phyloP scores from a whole-genome alignment of 2,329 filamentous ascomycete species.

The Cercospora berteroae region DNA sequence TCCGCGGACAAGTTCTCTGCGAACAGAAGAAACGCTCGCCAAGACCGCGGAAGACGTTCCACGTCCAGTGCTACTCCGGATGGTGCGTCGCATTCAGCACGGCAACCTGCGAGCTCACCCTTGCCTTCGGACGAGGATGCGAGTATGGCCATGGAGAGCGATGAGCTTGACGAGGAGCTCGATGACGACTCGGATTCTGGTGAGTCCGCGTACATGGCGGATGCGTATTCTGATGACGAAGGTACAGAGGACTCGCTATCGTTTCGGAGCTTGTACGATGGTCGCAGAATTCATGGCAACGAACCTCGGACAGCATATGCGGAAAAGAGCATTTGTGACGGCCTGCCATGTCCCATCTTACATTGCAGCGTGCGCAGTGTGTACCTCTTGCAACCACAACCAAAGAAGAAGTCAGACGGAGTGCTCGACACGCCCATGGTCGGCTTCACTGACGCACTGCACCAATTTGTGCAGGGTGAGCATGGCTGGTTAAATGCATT shows the following conservation, averaged over 20 bases:
- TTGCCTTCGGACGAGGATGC: neutral
- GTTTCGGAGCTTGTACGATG: constrained; percentile 29
- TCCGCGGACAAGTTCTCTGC: constrained; percentile 19
- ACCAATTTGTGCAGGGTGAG: constrained; percentile 33
- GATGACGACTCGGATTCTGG: neutral
- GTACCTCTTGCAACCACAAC: constrained; percentile 44
- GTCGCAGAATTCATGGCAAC: constrained; percentile 31
- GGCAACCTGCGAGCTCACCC: constrained; percentile 10
- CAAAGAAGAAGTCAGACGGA: constrained; percentile 3
- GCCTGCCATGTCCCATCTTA: constrained; percentile 43
- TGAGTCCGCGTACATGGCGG: constrained; percentile 7
- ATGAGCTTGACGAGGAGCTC: neutral
- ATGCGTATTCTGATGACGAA: constrained; percentile 26
- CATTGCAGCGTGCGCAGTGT: constrained; percentile 44
- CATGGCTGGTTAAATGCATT: constrained; percentile 34
- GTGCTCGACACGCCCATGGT: constrained; percentile 34
- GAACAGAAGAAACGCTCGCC: neutral
- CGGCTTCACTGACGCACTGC: constrained; percentile 41
- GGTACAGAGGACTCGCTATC: constrained; percentile 29
- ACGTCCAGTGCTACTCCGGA: neutral
- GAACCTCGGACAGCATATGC: constrained; percentile 30
- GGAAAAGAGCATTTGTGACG: constrained; percentile 30
- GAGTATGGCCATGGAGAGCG: neutral
- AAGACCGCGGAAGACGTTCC: constrained; percentile 3
- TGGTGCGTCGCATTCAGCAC: constrained; percentile 1